Base-by-base conservation (phyloP, 192 early-diverging fungal species). In the Glomus cerebriforme region DNA sequence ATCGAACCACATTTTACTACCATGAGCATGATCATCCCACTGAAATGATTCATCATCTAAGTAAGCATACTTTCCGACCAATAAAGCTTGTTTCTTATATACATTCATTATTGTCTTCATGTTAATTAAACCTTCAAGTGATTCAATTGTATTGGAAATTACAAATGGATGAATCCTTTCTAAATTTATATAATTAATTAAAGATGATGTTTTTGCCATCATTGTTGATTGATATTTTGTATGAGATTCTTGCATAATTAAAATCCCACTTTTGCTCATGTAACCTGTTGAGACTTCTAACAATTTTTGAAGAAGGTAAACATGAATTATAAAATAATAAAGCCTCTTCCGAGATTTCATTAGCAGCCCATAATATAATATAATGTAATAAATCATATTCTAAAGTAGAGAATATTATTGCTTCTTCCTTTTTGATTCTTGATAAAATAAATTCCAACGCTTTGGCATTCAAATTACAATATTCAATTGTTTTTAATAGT, bases 371-470 rank as follows among this genome's bases (percentile, higher is more conserved):
- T 35, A 72, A 72, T 26, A 72, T 26, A 0, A 72, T 45, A 45
- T 72, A 72, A 34, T 35, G 19, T 13, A 72, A 35, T n/a, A 72
- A n/a, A 0, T 45, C 69, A 45, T 72, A 72, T 45, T 72, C 69
- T 7, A 22, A 15, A n/a, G 10, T 39, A 0, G 24, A 8, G 13
- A 45, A 72, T 4, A 12, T 12, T 2, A 9, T 43, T 4, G 4
- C 6, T 17, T 34, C 27, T n/a, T 22, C 2, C 17, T 17, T 54
- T 31, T 67, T 35, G 34, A 7, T 15, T 1, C 3, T 67, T 34
- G 13, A 67, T 27, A 67, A 67, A 32, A 17, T 2, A 19, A 7
- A 29, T 15, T 32, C 17, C 13, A 67, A 35, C 1, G 65, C 65
- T 12, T 67, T n/a, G 0, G 2, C 27, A 29, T 13, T 67, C 15